Base-by-base conservation (phyloP, 352 stramenopile genomes). In the Globisporangium cylindrosporum region DNA sequence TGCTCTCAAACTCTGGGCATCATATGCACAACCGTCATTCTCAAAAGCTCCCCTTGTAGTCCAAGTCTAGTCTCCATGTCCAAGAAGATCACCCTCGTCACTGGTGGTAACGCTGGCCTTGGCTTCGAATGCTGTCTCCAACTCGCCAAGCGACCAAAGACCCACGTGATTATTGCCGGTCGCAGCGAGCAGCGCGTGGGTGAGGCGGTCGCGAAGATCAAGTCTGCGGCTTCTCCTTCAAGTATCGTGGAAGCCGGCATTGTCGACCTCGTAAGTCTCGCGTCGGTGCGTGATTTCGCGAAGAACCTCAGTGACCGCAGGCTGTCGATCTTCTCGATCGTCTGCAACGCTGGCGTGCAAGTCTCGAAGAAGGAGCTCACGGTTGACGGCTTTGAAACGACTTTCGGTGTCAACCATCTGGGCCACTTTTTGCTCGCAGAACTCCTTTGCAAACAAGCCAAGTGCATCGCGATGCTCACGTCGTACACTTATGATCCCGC, bases 331-430 rank as follows among this genome's bases (percentile, higher is more conserved):
- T 60, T 66, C 53, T 74, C 70, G 22, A 49, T 87, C 54, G 64
- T 84, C 3, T 81, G 73, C 79, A 87, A 87, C 59, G 77, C 69
- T 14, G 77, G 79, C 1, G 36, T 84, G 4, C 67, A 82, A 20
- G 20, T 66, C 20, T 61, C 59, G 15, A 34, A 29, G 15, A 72
- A 72, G 34, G 60, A 64, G 4, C 29, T 68, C 20, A 82, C 77
- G 0, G 51, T 59, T 0, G 79, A 82, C 27, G 79, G 77, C 20
- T 81, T 82, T 27, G 75, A 85, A 59, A n/a, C 49, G 1, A 81
- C 75, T 2, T 70, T 85, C 22, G 75, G 56, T 8, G 64, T 70
- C 56, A 88, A 88, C 70, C 73, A 82, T 61, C 59, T 82, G 3
- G 77, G 66, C 1, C 77, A 80, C 49, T 85, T 83, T 62, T 43